These are phyloP conservation scores for Glomus cerebriforme DNA, from an alignment of 192 early-diverging fungal species.

Conservation along the genomic window DNA sequence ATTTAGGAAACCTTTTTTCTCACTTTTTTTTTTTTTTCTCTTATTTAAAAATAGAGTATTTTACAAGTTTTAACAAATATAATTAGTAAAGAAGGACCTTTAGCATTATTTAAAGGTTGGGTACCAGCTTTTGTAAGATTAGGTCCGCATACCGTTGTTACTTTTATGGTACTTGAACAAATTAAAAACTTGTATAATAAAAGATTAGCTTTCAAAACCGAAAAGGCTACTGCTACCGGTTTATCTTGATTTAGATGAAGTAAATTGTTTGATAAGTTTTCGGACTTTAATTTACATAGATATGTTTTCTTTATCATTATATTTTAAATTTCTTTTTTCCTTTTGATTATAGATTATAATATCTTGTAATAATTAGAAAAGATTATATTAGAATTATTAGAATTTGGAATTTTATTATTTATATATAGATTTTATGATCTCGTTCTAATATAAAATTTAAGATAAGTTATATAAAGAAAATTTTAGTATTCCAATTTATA, in stretches of 20 bases:
- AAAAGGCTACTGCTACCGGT: background rate
- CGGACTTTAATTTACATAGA: no score
- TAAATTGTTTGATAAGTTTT: no score
- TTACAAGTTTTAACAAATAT: slow-evolving; percentile 44
- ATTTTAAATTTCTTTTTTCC: no score
- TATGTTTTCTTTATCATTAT: no score
- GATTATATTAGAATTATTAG: no score
- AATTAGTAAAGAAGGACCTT: slow-evolving; percentile 64
- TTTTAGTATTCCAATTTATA: no score
- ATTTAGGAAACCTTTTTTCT: background rate
- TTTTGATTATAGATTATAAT: no score
- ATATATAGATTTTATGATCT: no score
- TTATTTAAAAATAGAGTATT: slow-evolving; percentile 34
- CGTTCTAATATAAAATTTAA: no score
- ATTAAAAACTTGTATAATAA: slow-evolving; percentile 47
- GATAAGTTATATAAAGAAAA: no score
- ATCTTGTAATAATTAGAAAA: no score
- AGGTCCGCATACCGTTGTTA: slow-evolving; percentile 83
- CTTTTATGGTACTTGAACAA: slow-evolving; percentile 82
- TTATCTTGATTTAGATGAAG: background rate
- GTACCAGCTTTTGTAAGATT: slow-evolving; percentile 78
- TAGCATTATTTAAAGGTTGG: slow-evolving; percentile 83
- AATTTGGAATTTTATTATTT: no score
- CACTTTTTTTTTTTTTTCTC: background rate
- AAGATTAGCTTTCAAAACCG: background rate